Conservation (phyloP, 441 rosid species). For the Raphanus hybrid region DNA sequence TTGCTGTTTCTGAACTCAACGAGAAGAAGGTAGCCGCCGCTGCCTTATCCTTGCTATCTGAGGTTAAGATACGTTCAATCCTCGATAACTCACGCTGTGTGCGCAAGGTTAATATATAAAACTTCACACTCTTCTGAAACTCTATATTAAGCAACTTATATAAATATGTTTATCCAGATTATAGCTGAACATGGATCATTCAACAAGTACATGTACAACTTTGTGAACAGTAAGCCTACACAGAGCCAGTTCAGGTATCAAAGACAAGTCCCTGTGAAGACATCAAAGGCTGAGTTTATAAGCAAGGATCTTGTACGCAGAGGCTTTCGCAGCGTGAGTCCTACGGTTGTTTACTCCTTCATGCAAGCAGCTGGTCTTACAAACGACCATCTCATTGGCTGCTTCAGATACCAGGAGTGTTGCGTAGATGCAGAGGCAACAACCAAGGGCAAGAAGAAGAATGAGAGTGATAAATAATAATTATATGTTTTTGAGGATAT, state of each 20-base stretch:
- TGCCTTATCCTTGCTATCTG: constrained; percentile 69
- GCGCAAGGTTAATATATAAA: constrained; percentile 57
- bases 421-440: constrained; percentile 49
- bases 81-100: constrained; percentile 86
- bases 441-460: constrained; percentile 40
- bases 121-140: background rate
- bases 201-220: no score
- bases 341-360: constrained; percentile 86
- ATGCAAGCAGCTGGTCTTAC: constrained; percentile 93
- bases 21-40: constrained; percentile 69
- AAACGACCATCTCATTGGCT: constrained; percentile 81
- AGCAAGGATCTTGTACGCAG: constrained; percentile 94
- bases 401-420: constrained; percentile 90
- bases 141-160: no score
- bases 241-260: no score
- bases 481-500: constrained; percentile 15
- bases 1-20: constrained; percentile 67
- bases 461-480: constrained; percentile 24
- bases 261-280: constrained; percentile 50
- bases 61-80: constrained; percentile 73
- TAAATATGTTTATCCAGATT: no score
- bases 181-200: no score
- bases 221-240: no score
- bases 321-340: constrained; percentile 91
- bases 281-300: constrained; percentile 85